These are phyloP conservation scores for Candida vaughaniae DNA, from an alignment of 805 yeast genomes.

Conservation along the genomic window DNA sequence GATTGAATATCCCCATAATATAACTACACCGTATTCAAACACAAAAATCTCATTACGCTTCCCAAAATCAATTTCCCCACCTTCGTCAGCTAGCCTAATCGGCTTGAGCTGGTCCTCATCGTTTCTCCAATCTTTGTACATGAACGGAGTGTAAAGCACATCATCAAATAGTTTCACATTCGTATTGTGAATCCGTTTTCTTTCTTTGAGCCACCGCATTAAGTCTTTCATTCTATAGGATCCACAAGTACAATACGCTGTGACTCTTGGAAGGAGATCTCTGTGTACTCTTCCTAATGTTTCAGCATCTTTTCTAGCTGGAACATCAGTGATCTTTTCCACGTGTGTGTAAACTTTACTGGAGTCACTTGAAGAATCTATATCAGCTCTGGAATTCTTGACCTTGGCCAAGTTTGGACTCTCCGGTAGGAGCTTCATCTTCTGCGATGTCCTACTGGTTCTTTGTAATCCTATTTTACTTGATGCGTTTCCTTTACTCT, in stretches of 20 bases:
- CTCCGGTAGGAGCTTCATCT: constrained; percentile 64
- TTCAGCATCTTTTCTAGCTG: constrained; percentile 93
- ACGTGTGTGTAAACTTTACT: constrained; percentile 67
- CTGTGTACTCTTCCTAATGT: constrained; percentile 84
- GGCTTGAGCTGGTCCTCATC: constrained; percentile 33
- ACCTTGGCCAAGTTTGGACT: constrained; percentile 11
- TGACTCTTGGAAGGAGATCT: constrained; percentile 84
- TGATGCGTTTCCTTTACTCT: constrained; percentile 10
- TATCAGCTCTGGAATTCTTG: not conserved
- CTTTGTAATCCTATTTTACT: constrained; percentile 67
- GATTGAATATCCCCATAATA: constrained; percentile 91
- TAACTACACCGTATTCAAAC: constrained; percentile 96
- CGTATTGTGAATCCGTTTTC: constrained; percentile 69
- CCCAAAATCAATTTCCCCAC: constrained; percentile 90
- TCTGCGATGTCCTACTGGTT: constrained; percentile 71
- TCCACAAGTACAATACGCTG: constrained; percentile 95
- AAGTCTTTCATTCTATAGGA: constrained; percentile 87
- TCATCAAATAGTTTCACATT: constrained; percentile 91
- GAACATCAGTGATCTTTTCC: constrained; percentile 75
- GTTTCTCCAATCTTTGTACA: constrained; percentile 72
- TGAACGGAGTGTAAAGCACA: constrained; percentile 89
- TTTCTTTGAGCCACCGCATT: constrained; percentile 78
- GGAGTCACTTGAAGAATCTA: too few relatives aligned
- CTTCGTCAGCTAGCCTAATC: constrained; percentile 84
- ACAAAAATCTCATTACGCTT: constrained; percentile 79